These are phyloP conservation scores for Paulownia fortunei DNA, from an alignment of 257 asterid species.

Conservation along the genomic window DNA sequence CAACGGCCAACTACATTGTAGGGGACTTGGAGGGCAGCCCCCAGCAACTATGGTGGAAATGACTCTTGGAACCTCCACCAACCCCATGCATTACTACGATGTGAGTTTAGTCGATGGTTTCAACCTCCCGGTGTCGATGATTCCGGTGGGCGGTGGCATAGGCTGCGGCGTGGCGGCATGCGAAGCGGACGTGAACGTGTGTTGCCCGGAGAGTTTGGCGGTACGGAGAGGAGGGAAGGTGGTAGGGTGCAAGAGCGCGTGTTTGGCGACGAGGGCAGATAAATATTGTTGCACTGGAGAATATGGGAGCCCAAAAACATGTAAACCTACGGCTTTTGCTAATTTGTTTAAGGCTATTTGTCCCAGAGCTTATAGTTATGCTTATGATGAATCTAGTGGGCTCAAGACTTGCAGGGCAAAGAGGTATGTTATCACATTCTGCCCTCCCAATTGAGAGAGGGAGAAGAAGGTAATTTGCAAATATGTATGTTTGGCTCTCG, in stretches of 20 bases:
- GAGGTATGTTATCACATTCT: conserved; percentile 62
- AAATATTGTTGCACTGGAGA: conserved; percentile 63
- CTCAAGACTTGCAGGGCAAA: conserved; percentile 64
- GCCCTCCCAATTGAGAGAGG: conserved; percentile 53
- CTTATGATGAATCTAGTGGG: conserved; percentile 58
- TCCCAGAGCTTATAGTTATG: conserved; percentile 69
- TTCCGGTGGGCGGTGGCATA: conserved; percentile 52
- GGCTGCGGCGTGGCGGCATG: conserved; percentile 80
- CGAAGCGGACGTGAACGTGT: conserved; percentile 62
- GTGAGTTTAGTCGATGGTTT: conserved; percentile 87
- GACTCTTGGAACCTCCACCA: conserved; percentile 64
- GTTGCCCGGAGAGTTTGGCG: conserved; percentile 61
- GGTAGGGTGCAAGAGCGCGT: conserved; percentile 78
- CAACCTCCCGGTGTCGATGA: conserved; percentile 72
- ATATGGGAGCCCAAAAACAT: conserved; percentile 40
- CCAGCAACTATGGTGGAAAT: conserved; percentile 82
- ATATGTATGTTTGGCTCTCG: not conserved
- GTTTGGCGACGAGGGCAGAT: conserved; percentile 55
- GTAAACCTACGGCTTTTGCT: conserved; percentile 56
- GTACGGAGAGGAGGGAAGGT: conserved; percentile 47
- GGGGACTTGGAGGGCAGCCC: conserved; percentile 61
- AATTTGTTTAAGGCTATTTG: conserved; percentile 66
- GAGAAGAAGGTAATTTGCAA: not conserved
- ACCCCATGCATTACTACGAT: conserved; percentile 69
- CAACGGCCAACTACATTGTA: conserved; percentile 58